These are phyloP conservation scores for Cichorium intybus DNA, from an alignment of 140 eudicot genomes.

Conservation along the genomic window DNA sequence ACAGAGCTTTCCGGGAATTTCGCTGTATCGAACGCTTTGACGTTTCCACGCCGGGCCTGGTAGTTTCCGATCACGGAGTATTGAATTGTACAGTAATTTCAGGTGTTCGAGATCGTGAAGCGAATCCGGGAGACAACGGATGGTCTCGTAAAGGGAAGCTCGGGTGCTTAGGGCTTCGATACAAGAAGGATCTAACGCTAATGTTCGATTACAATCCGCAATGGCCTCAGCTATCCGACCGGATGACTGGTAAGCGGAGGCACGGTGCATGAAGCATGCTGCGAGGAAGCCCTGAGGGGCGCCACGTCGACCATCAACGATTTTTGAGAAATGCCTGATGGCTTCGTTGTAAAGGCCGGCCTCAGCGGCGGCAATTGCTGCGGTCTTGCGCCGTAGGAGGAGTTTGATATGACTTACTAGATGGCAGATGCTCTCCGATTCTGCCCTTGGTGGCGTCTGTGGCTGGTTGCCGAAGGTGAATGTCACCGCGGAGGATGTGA, in stretches of 20 bases:
- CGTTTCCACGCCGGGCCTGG: slow-evolving; percentile 92
- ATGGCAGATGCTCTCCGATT: slow-evolving; percentile 51
- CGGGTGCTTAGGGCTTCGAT: slow-evolving; percentile 62
- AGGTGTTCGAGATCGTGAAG: slow-evolving; percentile 91
- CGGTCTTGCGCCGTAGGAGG: slow-evolving; percentile 86
- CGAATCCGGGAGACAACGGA: slow-evolving; percentile 70
- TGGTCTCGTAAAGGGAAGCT: slow-evolving; percentile 61
- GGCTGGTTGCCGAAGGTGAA: slow-evolving; percentile 25
- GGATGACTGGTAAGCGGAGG: slow-evolving; percentile 53
- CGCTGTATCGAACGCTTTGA: slow-evolving; percentile 49
- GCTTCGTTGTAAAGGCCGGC: slow-evolving; percentile 87
- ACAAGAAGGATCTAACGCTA: slow-evolving; percentile 68
- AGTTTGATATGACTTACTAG: slow-evolving; percentile 79
- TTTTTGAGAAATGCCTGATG: slow-evolving; percentile 84
- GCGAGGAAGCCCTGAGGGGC: slow-evolving; percentile 81
- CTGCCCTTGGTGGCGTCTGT: slow-evolving; percentile 44
- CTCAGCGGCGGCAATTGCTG: slow-evolving; percentile 85
- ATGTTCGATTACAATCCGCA: slow-evolving; percentile 73
- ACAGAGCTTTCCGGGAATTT: slow-evolving; percentile 70
- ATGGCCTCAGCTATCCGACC: slow-evolving; percentile 76
- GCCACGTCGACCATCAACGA: slow-evolving; percentile 79
- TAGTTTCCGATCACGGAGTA: slow-evolving; percentile 65
- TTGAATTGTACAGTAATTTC: slow-evolving; percentile 64
- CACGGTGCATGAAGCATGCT: slow-evolving; percentile 75
- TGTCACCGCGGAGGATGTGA: slow-evolving; percentile 43